These are phyloP conservation scores for Aspergillus texensis DNA, from an alignment of 2,329 filamentous ascomycete species.

Conservation along the genomic window DNA sequence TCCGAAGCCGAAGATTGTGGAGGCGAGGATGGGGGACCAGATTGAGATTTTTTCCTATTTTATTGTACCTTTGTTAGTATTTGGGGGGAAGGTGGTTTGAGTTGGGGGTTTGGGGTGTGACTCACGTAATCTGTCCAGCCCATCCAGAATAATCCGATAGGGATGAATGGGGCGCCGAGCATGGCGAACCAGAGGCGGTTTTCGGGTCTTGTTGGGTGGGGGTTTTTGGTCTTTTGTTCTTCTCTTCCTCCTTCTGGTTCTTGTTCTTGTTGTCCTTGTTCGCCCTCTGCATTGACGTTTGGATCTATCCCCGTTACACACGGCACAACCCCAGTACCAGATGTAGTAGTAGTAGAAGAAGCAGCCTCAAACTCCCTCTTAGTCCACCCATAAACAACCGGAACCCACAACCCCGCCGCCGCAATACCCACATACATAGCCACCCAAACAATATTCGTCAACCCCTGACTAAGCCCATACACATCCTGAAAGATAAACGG, in stretches of 20 bases:
- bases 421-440: slow-evolving; percentile 51
- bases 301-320: too few relatives aligned
- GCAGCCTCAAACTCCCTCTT: slow-evolving; percentile 48
- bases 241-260: not conserved
- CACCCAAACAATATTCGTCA: slow-evolving; percentile 54
- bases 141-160: slow-evolving; percentile 61
- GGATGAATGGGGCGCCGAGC: slow-evolving; percentile 53
- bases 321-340: too few relatives aligned
- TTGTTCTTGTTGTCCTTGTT: too few relatives aligned
- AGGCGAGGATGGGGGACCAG: slow-evolving; percentile 56
- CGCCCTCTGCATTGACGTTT: too few relatives aligned
- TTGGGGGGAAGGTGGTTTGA: too few relatives aligned
- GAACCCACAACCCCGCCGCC: slow-evolving; percentile 43
- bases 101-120: not conserved
- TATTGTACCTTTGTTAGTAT: not conserved
- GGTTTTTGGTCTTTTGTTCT: not conserved
- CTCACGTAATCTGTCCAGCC: slow-evolving; percentile 52
- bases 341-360: not conserved
- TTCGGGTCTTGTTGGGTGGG: slow-evolving; percentile 46
- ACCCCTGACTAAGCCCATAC: slow-evolving; percentile 49
- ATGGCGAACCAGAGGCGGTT: slow-evolving; percentile 60
- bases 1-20: slow-evolving; percentile 56
- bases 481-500: slow-evolving; percentile 54
- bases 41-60: slow-evolving; percentile 42
- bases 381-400: slow-evolving; percentile 50